Conservation (phyloP, 2,329 filamentous ascomycete genomes). For the Lojkania enalia region DNA sequence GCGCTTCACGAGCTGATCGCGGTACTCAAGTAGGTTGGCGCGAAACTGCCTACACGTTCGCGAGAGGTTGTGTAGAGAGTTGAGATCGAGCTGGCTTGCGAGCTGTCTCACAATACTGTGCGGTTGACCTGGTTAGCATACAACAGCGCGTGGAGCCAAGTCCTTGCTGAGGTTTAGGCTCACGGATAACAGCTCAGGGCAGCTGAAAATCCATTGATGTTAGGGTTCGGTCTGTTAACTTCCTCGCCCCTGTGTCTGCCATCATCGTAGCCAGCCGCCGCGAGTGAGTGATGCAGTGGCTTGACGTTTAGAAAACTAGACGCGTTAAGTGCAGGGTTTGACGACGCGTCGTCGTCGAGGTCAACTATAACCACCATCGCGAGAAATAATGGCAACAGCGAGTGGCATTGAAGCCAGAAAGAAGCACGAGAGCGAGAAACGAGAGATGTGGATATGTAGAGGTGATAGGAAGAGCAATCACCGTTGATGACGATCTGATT, state of each 20-base stretch:
- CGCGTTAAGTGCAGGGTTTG: conserved; percentile 23
- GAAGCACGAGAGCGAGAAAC: neutral
- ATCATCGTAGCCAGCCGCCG: conserved; percentile 12
- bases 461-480: neutral
- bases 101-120: conserved; percentile 75
- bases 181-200: conserved; percentile 71
- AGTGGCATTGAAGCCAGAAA: conserved; percentile 35
- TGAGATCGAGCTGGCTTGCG: conserved; percentile 79
- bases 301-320: conserved; percentile 26
- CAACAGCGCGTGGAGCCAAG: conserved; percentile 27
- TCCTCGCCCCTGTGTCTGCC: conserved; percentile 18
- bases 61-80: conserved; percentile 81
- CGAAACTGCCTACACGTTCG: conserved; percentile 80
- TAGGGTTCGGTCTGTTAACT: conserved; percentile 51
- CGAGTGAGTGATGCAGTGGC: conserved; percentile 34
- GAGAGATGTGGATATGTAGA: neutral
- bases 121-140: conserved; percentile 33
- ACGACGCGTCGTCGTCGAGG: conserved; percentile 45
- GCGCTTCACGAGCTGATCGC: conserved; percentile 69
- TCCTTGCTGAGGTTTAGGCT: conserved; percentile 47
- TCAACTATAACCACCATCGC: conserved; percentile 52
- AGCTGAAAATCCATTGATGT: conserved; percentile 63
- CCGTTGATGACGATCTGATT: neutral
- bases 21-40: conserved; percentile 76
- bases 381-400: conserved; percentile 15